A percentile compares a stretch with the other conserved stretches of the same genome.
Evolutionary conservation across 192 early-diverging fungal species (phyloP).

Genomic region (Podila horticola): DNA sequence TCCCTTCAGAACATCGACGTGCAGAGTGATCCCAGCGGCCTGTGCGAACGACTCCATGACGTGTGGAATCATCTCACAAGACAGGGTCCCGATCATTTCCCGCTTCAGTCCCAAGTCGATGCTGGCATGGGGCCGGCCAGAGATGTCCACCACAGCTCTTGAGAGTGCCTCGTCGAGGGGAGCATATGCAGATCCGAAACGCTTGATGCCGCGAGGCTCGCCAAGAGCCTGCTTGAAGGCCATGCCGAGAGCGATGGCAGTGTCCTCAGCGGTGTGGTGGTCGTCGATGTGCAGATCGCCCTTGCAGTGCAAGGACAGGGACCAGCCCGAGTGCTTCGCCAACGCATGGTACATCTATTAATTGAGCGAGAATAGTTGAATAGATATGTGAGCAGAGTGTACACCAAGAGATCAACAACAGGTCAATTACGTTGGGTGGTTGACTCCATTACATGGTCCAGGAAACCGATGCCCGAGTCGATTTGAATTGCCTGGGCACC

Average conservation of each 20-base stretch:
- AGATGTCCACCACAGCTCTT: constrained; percentile 96
- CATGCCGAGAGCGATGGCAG: constrained; percentile 91
- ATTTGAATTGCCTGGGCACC: constrained; percentile 80
- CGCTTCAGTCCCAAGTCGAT: constrained; percentile 91
- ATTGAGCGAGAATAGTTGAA: neutral
- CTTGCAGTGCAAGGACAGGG: constrained; percentile 81
- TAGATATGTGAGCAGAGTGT: neutral
- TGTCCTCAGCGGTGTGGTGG: constrained; percentile 98
- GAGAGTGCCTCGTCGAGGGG: constrained; percentile 97
- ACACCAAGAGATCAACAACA: neutral
- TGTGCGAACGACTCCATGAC: constrained; percentile 93
- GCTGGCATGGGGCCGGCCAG: constrained; percentile 87
- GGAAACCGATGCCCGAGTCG: constrained; percentile 95
- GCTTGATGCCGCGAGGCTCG: constrained; percentile 85
- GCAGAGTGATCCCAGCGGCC: constrained; percentile 92
- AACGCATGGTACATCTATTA: constrained; percentile 96
- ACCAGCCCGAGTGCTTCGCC: constrained; percentile 96
- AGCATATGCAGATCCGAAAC: constrained; percentile 94
- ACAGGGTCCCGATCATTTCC: constrained; percentile 90
- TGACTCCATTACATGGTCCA: constrained; percentile 83
- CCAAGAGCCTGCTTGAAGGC: constrained; percentile 95
- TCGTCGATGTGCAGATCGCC: constrained; percentile 99
- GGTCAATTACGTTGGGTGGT: neutral
- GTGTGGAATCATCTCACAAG: constrained; percentile 99
- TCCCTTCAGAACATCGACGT: constrained; percentile 95